Evolutionary conservation across 257 asterid genomes (phyloP).

Genomic region (Solanum peruvianum): DNA sequence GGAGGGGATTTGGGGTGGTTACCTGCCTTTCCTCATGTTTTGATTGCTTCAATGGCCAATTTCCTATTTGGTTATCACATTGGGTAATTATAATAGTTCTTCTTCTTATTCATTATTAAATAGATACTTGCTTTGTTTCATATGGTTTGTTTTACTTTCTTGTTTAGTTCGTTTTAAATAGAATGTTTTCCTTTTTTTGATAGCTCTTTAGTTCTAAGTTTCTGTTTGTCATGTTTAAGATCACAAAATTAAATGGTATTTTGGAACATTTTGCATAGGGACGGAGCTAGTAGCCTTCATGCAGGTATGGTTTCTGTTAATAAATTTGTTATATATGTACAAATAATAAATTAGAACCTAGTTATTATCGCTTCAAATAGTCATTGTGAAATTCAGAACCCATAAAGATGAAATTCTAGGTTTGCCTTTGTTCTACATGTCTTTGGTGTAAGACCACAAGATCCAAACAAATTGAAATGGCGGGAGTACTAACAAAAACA

Average conservation of each 20-base stretch:
- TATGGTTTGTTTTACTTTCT: neutral
- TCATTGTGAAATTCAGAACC: neutral
- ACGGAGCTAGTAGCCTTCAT: neutral
- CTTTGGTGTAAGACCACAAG: neutral
- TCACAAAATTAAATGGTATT: neutral
- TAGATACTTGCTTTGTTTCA: neutral
- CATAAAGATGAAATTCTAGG: neutral
- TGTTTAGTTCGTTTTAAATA: neutral
- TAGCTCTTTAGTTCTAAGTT: neutral
- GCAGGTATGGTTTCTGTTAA: too few relatives aligned
- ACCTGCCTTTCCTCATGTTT: slow-evolving; percentile 59
- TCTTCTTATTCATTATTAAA: neutral
- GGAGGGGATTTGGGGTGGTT: slow-evolving; percentile 77
- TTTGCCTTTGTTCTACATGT: neutral
- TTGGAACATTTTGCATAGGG: neutral
- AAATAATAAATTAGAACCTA: neutral
- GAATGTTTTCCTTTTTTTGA: neutral
- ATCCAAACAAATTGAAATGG: neutral
- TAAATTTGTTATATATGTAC: neutral
- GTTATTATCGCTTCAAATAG: neutral
- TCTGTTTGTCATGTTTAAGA: neutral
- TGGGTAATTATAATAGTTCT: slow-evolving; percentile 26
- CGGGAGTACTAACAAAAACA: neutral
- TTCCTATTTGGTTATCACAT: slow-evolving; percentile 86
- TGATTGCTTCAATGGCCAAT: slow-evolving; percentile 82